These are phyloP conservation scores for Turnera subulata DNA, from an alignment of 345 rosid species.

Conservation along the genomic window DNA sequence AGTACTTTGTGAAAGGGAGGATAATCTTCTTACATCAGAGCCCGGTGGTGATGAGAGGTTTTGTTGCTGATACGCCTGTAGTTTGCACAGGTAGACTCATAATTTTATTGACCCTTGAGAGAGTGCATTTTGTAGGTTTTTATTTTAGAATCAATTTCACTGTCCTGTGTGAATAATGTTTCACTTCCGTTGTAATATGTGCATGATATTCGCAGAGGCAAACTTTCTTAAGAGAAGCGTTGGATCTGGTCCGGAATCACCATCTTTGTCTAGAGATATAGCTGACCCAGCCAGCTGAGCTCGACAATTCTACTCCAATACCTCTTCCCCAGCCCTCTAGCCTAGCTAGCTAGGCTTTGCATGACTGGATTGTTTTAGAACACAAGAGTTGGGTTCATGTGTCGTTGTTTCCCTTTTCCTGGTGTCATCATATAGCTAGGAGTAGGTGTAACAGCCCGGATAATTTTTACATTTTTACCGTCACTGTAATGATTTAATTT, in stretches of 20 bases:
- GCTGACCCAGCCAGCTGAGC: no score
- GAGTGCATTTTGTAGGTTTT: slow-evolving; percentile 2
- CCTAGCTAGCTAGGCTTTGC: no score
- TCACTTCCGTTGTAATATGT: slow-evolving; percentile 60
- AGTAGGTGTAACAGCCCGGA: no score
- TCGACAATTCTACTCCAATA: no score
- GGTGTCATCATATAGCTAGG: no score
- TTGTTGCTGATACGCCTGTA: slow-evolving; percentile 44
- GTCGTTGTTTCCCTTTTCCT: no score
- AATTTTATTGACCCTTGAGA: slow-evolving; percentile 10
- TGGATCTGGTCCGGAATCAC: slow-evolving; percentile 43
- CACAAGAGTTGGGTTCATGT: no score
- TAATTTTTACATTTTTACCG: no score
- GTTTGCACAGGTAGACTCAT: slow-evolving; percentile 61
- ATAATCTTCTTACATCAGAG: slow-evolving; percentile 49
- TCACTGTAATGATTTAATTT: no score
- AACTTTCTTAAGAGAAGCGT: slow-evolving; percentile 68
- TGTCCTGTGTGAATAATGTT: slow-evolving; percentile 50
- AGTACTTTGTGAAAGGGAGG: slow-evolving; percentile 91
- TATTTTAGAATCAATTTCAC: slow-evolving; percentile 6
- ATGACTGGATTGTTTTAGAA: no score
- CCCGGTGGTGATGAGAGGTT: slow-evolving; percentile 65
- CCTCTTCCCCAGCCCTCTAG: no score
- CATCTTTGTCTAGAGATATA: slow-evolving; percentile 64
- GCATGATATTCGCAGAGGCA: slow-evolving; percentile 76